Evolutionary conservation across 768 basidiomycete genomes (phyloP).

Genomic region (Rhizopogon vinicolor): DNA sequence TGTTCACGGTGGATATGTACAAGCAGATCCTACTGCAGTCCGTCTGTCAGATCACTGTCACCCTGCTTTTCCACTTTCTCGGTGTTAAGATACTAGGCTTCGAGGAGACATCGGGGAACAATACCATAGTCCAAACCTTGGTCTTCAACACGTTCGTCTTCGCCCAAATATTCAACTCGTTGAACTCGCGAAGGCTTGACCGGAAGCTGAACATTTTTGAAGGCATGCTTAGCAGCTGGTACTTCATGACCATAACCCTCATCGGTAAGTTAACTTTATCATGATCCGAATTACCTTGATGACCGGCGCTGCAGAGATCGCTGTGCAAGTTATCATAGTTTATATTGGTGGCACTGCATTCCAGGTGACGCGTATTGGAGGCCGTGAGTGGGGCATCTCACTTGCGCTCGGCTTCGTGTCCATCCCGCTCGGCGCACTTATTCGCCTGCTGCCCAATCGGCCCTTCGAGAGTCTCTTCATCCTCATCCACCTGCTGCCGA

Average conservation of each 20-base stretch:
- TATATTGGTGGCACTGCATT: constrained; percentile 91
- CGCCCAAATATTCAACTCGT: constrained; percentile 92
- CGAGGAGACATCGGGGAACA: constrained; percentile 26
- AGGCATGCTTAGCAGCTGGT: constrained; percentile 72
- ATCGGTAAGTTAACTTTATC: constrained; percentile 54
- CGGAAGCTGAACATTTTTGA: constrained; percentile 85
- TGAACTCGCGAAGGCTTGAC: constrained; percentile 89
- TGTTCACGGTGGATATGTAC: too few relatives aligned
- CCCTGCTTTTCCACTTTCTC: constrained; percentile 85
- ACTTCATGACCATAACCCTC: constrained; percentile 79
- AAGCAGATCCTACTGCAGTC: too few relatives aligned
- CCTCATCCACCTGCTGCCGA: constrained; percentile 54
- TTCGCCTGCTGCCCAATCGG: constrained; percentile 76
- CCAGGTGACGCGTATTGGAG: constrained; percentile 73
- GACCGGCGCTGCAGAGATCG: constrained; percentile 58
- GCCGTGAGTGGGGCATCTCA: constrained; percentile 91
- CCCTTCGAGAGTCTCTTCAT: constrained; percentile 68
- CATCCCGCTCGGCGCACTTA: constrained; percentile 79
- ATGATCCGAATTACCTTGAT: neutral
- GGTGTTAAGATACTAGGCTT: constrained; percentile 70
- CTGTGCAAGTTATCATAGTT: constrained; percentile 81
- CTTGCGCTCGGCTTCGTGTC: constrained; percentile 83
- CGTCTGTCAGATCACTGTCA: constrained; percentile 76
- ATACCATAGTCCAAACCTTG: constrained; percentile 66
- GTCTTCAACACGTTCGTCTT: constrained; percentile 99